Evolutionary conservation across 2,329 filamentous ascomycete genomes (phyloP), one percentile per base, ranked within the genome.

Genomic region (Volutella citrinella): DNA sequence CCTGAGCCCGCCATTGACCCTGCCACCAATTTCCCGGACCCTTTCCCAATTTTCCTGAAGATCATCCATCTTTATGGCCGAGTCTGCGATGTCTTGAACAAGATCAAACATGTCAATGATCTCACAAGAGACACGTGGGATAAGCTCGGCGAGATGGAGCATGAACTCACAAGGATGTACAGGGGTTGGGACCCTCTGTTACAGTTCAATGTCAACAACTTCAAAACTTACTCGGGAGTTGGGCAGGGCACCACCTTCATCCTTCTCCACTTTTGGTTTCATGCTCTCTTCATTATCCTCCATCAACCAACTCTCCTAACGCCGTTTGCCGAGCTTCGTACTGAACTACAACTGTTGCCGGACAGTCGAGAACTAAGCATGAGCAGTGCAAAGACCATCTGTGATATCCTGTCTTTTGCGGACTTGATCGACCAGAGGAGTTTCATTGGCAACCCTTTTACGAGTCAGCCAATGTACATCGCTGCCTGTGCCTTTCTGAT

Each of bases 311-410:
- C 87, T 0, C 66, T 95, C 3, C 67, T 95, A 33, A 84, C 87
- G 29, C 86, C 84, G 0, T 89, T 93, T 49, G 72, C 70, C n/a
- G 63, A 68, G 11, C 56, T 74, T 20, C 66, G 63, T 27, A 67
- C 65, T 36, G 81, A 84, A 33, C 73, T 87, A 30, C 83, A 88
- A 36, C 69, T 95, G 2, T 78, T 88, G 22, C 78, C 84, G 0
- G 87, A 93, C 53, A 93, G 87, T 45, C 80, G 86, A 36, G 87
- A 93, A 56, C 60, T 82, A 6, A 87, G 85, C 40, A 90, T 91
- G 83, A 90, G 85, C 11, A 91, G 87, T 16, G 89, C 88, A 10
- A 95, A 94, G 65, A 94, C 88, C 0, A 93, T 95, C 40, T 87
- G 87, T 20, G 88, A 95, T 50, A 95, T 95, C 12, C 64, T 94